Percentiles rank a stretch among this genome's conserved stretches.
Evolutionary conservation across 2,329 filamentous ascomycete genomes (phyloP).

Genomic region (Ceratocystis smalleyi): DNA sequence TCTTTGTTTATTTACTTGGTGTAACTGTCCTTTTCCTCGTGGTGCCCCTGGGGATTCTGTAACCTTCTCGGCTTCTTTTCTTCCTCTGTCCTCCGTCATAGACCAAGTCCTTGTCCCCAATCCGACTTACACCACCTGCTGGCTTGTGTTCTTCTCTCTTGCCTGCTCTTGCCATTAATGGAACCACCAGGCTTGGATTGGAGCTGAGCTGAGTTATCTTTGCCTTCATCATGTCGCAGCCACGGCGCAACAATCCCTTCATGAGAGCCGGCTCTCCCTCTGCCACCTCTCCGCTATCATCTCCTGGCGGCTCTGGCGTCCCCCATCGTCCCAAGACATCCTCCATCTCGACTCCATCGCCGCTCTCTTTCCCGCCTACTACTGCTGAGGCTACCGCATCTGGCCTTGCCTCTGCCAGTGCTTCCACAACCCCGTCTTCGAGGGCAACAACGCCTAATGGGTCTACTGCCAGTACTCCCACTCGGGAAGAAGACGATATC

Average conservation of each 20-base stretch:
- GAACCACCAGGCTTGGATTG: neutral
- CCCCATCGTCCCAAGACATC: conserved; percentile 57
- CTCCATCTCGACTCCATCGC: conserved; percentile 48
- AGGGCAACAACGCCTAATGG: neutral
- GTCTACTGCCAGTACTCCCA: neutral
- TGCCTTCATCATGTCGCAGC: conserved; percentile 30
- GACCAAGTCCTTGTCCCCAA: neutral
- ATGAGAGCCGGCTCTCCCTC: conserved; percentile 48
- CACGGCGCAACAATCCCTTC: conserved; percentile 68
- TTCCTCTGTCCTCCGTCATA: conserved; percentile 12
- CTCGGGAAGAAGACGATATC: neutral
- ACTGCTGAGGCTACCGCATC: neutral
- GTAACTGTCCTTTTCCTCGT: conserved; percentile 2
- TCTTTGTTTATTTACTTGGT: conserved; percentile 6
- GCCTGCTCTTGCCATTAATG: neutral
- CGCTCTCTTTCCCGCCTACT: conserved; percentile 27
- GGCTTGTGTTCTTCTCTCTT: neutral
- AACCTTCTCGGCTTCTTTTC: conserved; percentile 9
- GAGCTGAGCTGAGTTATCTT: neutral
- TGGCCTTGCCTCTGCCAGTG: neutral
- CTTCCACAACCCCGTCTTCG: neutral
- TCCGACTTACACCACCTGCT: neutral
- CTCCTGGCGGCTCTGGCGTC: conserved; percentile 25
- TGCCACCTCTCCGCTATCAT: conserved; percentile 7
- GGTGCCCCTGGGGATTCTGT: too few species aligned